Evolutionary conservation across 805 yeast species (phyloP), one percentile per base, ranked within the genome.

Genomic region (Starmerella sp.): DNA sequence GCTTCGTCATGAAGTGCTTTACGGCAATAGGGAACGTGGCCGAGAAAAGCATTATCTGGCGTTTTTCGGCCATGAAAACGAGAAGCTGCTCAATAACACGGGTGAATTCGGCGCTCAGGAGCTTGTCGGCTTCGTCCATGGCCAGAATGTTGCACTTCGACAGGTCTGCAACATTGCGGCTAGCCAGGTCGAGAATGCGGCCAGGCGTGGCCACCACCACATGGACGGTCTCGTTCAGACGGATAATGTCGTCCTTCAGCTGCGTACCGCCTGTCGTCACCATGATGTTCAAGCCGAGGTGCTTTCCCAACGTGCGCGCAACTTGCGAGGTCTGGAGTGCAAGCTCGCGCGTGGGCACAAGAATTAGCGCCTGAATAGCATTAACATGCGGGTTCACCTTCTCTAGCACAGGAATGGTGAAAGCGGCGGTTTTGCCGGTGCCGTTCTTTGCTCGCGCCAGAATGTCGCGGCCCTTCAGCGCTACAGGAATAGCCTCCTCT

Each of bases 81-180:
- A 93, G 76, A 59, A 91, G 85, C 69, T 87, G 95, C 69, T 86
- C 95, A 60, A 91, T 86, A 54, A 90, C 83, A 37, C 80, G 79
- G 62, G 85, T 84, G 71, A 93, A 93, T 66, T 93, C 98, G 63
- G 87, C 81, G 39, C 93, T 81, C 57, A 93, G 78, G 85, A 93
- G 86, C 71, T 93, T 93, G 72, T 93, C 98, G 55, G 98, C 98
- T 76, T 93, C 98, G 71, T 93, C 98, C 97, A 93, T 89, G 53
- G 95, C 83, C 69, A 93, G 89, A 69, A 87, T 76, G 46, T 85
- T 83, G 72, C 96, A 87, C 59, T 84, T 85, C 54, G 86, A 81
- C 57, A 93, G 78, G 67, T 91, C 95, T 11, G 95, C 96, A 54
- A 91, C 76, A 53, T 79, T 77, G 75, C 96, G 84, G 35, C 89